A percentile compares a stretch with the other conserved stretches of the same genome.
phyloP scores from a whole-genome alignment of 2,329 filamentous ascomycete species.

The Aspergillus costaricaensis region DNA sequence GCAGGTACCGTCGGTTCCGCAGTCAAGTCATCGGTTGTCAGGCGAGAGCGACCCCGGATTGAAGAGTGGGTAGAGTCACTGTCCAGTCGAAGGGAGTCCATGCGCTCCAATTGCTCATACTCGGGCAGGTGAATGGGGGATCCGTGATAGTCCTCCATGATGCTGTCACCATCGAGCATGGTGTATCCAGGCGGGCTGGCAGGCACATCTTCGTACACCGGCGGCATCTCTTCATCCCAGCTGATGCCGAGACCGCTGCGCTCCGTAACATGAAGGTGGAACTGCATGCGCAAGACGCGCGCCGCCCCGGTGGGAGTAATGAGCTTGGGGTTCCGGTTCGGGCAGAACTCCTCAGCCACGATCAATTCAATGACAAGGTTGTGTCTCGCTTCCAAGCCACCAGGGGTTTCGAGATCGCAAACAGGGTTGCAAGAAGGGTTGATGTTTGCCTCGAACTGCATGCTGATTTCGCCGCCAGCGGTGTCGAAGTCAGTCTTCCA shows the following conservation, averaged over 20 bases:
- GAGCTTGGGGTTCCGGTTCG: conserved; percentile 68
- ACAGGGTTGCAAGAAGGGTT: conserved; percentile 65
- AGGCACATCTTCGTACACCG: conserved; percentile 91
- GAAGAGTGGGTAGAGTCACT: conserved; percentile 36
- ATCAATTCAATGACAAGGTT: conserved; percentile 89
- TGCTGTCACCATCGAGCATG: conserved; percentile 41
- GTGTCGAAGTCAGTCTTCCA: conserved; percentile 82
- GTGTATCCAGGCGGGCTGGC: conserved; percentile 75
- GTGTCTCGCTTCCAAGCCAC: conserved; percentile 79
- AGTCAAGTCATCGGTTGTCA: conserved; percentile 38
- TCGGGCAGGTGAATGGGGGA: conserved; percentile 45
- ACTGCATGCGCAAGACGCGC: conserved; percentile 89
- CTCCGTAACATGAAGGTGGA: conserved; percentile 79
- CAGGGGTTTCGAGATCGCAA: conserved; percentile 74
- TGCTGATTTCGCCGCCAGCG: conserved; percentile 73
- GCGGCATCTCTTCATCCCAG: conserved; percentile 95
- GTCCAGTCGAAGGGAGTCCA: conserved; percentile 41
- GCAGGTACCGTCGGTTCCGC: conserved; percentile 17
- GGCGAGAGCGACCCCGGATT: conserved; percentile 27
- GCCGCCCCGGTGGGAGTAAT: conserved; percentile 87
- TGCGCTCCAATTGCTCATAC: conserved; percentile 49
- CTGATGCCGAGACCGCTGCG: conserved; percentile 83
- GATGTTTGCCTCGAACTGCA: conserved; percentile 72
- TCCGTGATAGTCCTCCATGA: conserved; percentile 51
- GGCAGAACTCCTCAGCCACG: conserved; percentile 83